Base-by-base conservation (phyloP, 2,329 filamentous ascomycete genomes). In the Aspergillus ruber region DNA sequence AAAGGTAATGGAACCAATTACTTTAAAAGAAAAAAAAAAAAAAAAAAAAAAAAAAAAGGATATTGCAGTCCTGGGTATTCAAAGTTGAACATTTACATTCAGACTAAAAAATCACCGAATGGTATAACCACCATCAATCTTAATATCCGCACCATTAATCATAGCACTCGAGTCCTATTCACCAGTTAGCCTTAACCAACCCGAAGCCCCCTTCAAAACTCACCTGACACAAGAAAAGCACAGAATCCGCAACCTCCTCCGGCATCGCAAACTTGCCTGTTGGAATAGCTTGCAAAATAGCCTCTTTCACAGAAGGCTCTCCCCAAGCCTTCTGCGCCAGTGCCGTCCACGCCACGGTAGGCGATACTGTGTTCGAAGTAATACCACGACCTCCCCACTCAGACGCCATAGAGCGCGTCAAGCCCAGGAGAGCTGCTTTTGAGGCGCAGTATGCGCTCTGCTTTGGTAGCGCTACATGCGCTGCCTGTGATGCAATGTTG, bases 361-460 rank as follows among this genome's bases (percentile, higher is more conserved):
- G 74, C 10, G 64, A 69, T 3, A 76, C 68, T 3, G 65, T 69
- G 50, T 76, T 76, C 4, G 71, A 59, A 0, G 72, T 75, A 9
- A 76, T 74, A 2, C 73, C 73, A 4, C 64, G 59, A 4, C 64
- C 55, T 1, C 65, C 74, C 73, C 73, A 76, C 50, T 76, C 74
- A 20, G 65, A 70, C 0, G 74, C 74, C 69, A 73, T 72, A 50
- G 68, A 70, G 6, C 68, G 65, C 8, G 71, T 74, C 41, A 75
- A 47, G 0, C 71, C 73, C 13, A 73, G 50, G 6, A 76, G 53
- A 0, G 66, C 74, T 4, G 73, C 72, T 44, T 76, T 76, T 4
- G 69, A 73, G 1, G 74, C 73, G 48, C 74, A 76, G 53, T 76
- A 76, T 0, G 72, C 71, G 1, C 71, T 70, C 46, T 76, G 74